Conservation (phyloP, 2,329 filamentous ascomycete genomes). For the Talaromyces rugulosus region DNA sequence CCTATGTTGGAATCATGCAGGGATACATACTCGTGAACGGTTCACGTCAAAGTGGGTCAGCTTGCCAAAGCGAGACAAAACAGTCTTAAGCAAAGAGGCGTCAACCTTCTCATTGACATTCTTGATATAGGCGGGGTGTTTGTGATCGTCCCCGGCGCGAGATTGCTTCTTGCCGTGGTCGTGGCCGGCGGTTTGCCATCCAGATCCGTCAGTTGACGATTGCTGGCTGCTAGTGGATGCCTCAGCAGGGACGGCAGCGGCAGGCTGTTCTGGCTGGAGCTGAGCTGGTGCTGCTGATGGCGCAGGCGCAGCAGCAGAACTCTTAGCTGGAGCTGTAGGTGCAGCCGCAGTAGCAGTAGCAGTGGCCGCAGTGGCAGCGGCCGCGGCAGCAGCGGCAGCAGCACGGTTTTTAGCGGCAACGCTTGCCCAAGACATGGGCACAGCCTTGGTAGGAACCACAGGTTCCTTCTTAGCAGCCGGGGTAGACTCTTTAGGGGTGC, state of each 20-base stretch:
- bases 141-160: slow-evolving; percentile 66
- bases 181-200: slow-evolving; percentile 82
- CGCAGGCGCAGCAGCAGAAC: slow-evolving; percentile 25
- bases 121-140: slow-evolving; percentile 85
- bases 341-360: slow-evolving; percentile 49
- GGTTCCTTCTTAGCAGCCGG: slow-evolving; percentile 51
- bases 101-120: slow-evolving; percentile 89
- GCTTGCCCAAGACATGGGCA: slow-evolving; percentile 61
- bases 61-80: slow-evolving; percentile 66
- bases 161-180: slow-evolving; percentile 80
- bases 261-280: slow-evolving; percentile 29
- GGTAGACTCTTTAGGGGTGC: slow-evolving; percentile 41
- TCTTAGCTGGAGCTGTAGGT: slow-evolving; percentile 28
- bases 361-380: slow-evolving; percentile 30
- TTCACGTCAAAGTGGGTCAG: slow-evolving; percentile 61
- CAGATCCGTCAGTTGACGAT: slow-evolving; percentile 60
- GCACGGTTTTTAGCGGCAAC: slow-evolving; percentile 50
- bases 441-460: slow-evolving; percentile 46
- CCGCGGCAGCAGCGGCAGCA: slow-evolving; percentile 22
- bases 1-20: not conserved
- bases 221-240: slow-evolving; percentile 68
- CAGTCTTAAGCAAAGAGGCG: slow-evolving; percentile 64
- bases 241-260: slow-evolving; percentile 34
- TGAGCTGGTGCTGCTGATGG: slow-evolving; percentile 15
- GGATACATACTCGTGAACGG: slow-evolving; percentile 65